These are phyloP conservation scores for Neoarthrinium moseri DNA, from an alignment of 2,329 filamentous ascomycete genomes.

Conservation along the genomic window DNA sequence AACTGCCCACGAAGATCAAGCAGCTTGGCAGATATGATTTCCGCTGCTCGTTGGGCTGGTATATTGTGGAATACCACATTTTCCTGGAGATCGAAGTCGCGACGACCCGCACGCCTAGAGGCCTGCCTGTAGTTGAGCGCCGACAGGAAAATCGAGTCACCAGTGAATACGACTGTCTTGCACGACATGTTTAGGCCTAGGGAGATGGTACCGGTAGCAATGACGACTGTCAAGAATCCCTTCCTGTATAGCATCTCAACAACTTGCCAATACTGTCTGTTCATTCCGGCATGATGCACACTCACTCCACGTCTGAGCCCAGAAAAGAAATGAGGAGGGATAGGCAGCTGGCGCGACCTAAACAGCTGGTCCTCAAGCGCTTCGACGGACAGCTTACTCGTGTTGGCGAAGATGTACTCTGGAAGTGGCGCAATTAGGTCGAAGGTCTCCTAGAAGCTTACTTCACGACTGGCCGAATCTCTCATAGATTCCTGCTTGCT, in stretches of 20 bases:
- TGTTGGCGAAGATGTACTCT: too few species aligned
- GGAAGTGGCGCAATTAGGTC: too few species aligned
- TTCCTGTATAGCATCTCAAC: constrained; percentile 75
- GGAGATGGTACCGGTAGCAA: constrained; percentile 74
- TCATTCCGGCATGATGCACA: constrained; percentile 81
- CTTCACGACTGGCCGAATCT: too few species aligned
- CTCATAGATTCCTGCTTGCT: too few species aligned
- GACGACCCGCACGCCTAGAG: constrained; percentile 73
- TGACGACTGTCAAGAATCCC: constrained; percentile 67
- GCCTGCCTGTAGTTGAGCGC: constrained; percentile 76
- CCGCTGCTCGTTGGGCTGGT: constrained; percentile 56
- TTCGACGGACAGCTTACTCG: too few species aligned
- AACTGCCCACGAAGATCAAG: constrained; percentile 78
- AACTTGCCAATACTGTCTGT: constrained; percentile 70
- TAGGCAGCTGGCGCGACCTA: too few species aligned
- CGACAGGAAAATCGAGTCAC: constrained; percentile 71
- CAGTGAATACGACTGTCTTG: constrained; percentile 75
- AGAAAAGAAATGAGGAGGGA: too few species aligned
- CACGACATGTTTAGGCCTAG: constrained; percentile 84
- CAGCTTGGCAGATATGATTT: constrained; percentile 70
- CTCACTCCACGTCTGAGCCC: too few species aligned
- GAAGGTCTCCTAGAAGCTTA: too few species aligned
- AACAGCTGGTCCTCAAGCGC: too few species aligned
- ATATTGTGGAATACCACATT: constrained; percentile 79
- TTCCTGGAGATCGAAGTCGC: constrained; percentile 77